A percentile compares a stretch with the other conserved stretches of the same genome.
Evolutionary conservation across 495 filamentous ascomycete species (phyloP).

Genomic region (Venustampulla echinocandica): DNA sequence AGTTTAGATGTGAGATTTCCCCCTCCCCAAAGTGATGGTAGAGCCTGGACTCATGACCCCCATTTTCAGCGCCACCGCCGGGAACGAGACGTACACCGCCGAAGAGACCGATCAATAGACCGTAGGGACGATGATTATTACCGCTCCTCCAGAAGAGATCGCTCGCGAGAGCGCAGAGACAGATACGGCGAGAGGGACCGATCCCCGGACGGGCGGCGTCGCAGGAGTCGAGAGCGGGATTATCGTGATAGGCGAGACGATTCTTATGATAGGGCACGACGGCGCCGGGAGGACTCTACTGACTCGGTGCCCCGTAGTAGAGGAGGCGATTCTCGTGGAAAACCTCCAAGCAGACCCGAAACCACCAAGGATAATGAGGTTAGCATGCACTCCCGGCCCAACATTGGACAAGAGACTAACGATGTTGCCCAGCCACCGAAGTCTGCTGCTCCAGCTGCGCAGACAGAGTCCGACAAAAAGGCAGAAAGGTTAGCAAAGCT

Average conservation of each 20-base stretch:
- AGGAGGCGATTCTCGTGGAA: conserved; percentile 56
- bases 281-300: conserved; percentile 67
- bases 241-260: conserved; percentile 70
- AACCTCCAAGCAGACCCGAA: conserved; percentile 35
- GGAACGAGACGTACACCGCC: conserved; percentile 52
- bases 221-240: conserved; percentile 64
- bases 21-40: background rate
- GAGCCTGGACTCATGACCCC: conserved; percentile 24
- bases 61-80: conserved; percentile 32
- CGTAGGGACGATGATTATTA: conserved; percentile 64
- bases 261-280: conserved; percentile 61
- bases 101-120: conserved; percentile 68
- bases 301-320: conserved; percentile 62
- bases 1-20: conserved; percentile 57
- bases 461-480: conserved; percentile 75
- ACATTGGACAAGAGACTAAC: background rate
- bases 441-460: conserved; percentile 43
- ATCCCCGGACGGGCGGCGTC: conserved; percentile 42
- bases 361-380: conserved; percentile 46
- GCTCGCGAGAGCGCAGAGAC: conserved; percentile 60
- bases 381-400: conserved; percentile 15
- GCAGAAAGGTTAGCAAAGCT: conserved; percentile 75
- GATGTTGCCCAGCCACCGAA: conserved; percentile 32
- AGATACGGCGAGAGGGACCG: conserved; percentile 51
- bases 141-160: conserved; percentile 46